These are phyloP conservation scores for Drechslerella coelobrocha DNA, from an alignment of 2,329 filamentous ascomycete species.

Conservation along the genomic window DNA sequence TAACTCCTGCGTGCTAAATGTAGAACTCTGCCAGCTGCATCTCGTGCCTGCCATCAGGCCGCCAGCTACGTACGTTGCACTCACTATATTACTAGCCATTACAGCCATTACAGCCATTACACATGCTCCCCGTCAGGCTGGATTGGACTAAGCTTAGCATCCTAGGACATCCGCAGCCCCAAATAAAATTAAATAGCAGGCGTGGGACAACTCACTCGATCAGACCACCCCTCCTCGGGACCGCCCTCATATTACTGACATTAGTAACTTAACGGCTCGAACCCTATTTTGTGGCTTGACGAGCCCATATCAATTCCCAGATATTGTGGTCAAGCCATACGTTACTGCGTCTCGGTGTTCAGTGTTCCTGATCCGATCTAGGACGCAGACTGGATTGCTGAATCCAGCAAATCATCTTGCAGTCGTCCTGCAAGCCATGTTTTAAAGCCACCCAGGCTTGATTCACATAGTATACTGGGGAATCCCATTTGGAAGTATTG, in stretches of 20 bases:
- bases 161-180: conserved; percentile 38
- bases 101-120: background rate
- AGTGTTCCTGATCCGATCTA: conserved; percentile 50
- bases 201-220: conserved; percentile 50
- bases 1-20: conserved; percentile 40
- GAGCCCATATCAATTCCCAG: conserved; percentile 32
- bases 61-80: conserved; percentile 3
- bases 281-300: conserved; percentile 50
- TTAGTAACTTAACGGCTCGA: conserved; percentile 32
- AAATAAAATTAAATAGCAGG: conserved; percentile 40
- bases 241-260: conserved; percentile 39
- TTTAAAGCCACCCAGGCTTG: conserved; percentile 49
- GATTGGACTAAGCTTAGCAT: conserved; percentile 26
- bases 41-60: conserved; percentile 11
- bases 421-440: conserved; percentile 47
- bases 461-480: conserved; percentile 37
- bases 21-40: conserved; percentile 23
- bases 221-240: conserved; percentile 50
- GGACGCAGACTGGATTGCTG: conserved; percentile 31
- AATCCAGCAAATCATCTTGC: conserved; percentile 46
- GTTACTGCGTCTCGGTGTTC: conserved; percentile 32
- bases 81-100: too few relatives aligned
- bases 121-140: conserved; percentile 13
- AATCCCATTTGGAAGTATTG: conserved; percentile 45
- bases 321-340: conserved; percentile 40